phyloP scores from a whole-genome alignment of 345 rosid genomes.

The Eucalyptus cloeziana region DNA sequence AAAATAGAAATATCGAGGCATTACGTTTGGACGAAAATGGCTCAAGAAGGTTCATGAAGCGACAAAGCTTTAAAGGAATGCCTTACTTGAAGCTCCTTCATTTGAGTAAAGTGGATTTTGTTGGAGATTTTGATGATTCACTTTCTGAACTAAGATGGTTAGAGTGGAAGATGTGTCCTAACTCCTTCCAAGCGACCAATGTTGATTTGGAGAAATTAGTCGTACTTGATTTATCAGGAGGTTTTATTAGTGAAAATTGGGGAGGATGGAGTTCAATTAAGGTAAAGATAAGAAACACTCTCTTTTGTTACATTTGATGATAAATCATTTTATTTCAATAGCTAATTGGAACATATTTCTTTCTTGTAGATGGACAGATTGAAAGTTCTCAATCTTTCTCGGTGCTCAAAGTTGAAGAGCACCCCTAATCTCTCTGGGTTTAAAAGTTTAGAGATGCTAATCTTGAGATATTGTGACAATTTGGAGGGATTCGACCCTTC shows the following conservation, averaged over 20 bases:
- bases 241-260: too few species aligned
- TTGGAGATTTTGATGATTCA: neutral
- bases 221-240: too few species aligned
- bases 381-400: neutral
- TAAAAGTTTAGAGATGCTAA: neutral
- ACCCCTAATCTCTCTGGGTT: neutral
- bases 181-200: too few species aligned
- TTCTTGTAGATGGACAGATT: neutral
- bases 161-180: too few species aligned
- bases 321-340: too few species aligned
- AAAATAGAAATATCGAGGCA: neutral
- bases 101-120: neutral
- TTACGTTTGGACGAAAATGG: neutral
- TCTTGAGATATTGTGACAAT: accelerated
- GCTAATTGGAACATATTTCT: too few species aligned
- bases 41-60: neutral
- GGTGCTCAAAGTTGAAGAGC: accelerated
- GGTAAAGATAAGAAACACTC: too few species aligned
- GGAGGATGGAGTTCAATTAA: too few species aligned
- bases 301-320: too few species aligned
- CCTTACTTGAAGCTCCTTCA: neutral
- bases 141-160: neutral
- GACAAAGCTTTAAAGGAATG: neutral
- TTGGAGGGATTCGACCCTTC: neutral
- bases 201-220: too few species aligned